Percentiles rank a stretch among this genome's conserved stretches.
Conservation (phyloP, 768 basidiomycete species). For the Candolleomyces aberdarensis region DNA sequence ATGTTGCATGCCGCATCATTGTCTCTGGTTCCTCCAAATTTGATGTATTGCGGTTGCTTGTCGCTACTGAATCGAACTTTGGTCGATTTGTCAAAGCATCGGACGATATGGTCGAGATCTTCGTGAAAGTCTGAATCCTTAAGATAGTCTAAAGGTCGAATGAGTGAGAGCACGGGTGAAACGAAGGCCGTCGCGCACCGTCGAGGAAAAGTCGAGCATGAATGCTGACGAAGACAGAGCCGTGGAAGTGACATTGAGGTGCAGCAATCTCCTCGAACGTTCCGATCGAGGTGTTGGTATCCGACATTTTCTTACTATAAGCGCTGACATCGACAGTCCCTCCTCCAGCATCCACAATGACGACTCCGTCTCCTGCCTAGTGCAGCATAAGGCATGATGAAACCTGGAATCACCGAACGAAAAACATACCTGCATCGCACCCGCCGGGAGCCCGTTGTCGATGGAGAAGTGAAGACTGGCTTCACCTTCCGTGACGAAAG, state of each 20-base stretch:
- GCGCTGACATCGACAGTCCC: conserved; percentile 58
- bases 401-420: conserved; percentile 16
- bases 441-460: conserved; percentile 39
- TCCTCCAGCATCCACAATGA: conserved; percentile 58
- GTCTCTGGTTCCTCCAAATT: conserved; percentile 43
- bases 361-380: conserved; percentile 41
- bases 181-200: conserved; percentile 22
- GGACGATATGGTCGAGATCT: conserved; percentile 39
- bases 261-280: conserved; percentile 48
- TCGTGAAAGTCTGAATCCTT: conserved; percentile 37
- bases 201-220: conserved; percentile 38
- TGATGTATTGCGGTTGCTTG: conserved; percentile 41
- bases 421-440: conserved; percentile 27
- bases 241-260: conserved; percentile 43
- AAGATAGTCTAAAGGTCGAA: conserved; percentile 32
- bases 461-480: conserved; percentile 60
- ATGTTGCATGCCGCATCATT: conserved; percentile 39
- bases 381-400: conserved; percentile 2
- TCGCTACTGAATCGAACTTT: conserved; percentile 43
- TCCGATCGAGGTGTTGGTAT: not conserved
- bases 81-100: conserved; percentile 45
- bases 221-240: conserved; percentile 49
- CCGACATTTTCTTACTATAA: conserved; percentile 29
- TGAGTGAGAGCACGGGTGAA: not conserved
- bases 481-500: conserved; percentile 64